phyloP scores from a whole-genome alignment of 768 basidiomycete species.

The Auricularia sp. region DNA sequence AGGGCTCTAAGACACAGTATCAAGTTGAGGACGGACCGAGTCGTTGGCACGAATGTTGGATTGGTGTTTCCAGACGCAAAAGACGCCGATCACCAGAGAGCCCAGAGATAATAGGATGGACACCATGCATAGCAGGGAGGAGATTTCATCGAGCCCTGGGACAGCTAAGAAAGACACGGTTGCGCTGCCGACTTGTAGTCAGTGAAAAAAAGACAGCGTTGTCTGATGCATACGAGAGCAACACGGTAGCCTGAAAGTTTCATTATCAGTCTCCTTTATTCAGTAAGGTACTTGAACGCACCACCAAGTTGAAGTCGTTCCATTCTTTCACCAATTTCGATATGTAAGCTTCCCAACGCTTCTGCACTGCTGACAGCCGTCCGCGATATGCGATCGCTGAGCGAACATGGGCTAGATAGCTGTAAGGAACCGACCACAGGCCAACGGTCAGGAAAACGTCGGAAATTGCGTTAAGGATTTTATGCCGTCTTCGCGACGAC shows the following conservation, averaged over 20 bases:
- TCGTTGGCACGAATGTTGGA: slow-evolving; percentile 33
- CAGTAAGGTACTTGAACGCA: slow-evolving; percentile 18
- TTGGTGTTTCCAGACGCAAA: slow-evolving; percentile 48
- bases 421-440: slow-evolving; percentile 44
- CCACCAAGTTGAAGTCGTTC: slow-evolving; percentile 45
- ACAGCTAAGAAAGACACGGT: slow-evolving; percentile 40
- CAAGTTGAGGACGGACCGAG: slow-evolving; percentile 24
- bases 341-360: slow-evolving; percentile 40
- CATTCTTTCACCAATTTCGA: slow-evolving; percentile 43
- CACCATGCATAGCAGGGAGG: slow-evolving; percentile 27
- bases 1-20: background rate
- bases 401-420: slow-evolving; percentile 41
- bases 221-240: background rate
- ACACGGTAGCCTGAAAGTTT: slow-evolving; percentile 28
- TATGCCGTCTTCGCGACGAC: background rate
- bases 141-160: slow-evolving; percentile 25
- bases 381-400: slow-evolving; percentile 39
- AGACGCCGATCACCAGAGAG: slow-evolving; percentile 45
- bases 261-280: too few relatives aligned
- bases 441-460: slow-evolving; percentile 30
- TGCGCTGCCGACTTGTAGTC: slow-evolving; percentile 23
- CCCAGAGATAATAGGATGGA: slow-evolving; percentile 43
- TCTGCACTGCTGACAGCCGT: slow-evolving; percentile 36
- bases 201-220: too few relatives aligned
- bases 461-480: slow-evolving; percentile 14